phyloP scores from a whole-genome alignment of 192 early-diverging fungal genomes.

The Linnemannia schmuckeri region DNA sequence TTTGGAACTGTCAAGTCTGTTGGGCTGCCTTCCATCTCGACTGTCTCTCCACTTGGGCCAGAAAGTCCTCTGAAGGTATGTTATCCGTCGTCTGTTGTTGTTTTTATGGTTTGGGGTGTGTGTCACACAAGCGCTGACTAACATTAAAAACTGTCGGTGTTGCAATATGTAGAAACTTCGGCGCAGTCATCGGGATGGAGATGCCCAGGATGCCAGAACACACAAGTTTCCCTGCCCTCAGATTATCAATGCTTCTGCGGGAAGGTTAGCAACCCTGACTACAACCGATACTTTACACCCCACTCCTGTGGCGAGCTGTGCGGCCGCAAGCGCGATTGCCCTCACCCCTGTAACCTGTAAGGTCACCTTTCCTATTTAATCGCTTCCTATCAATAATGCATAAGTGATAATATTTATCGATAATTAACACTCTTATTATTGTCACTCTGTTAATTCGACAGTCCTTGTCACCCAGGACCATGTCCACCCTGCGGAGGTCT shows the following conservation, averaged over 20 bases:
- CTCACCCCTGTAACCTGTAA: conserved; percentile 80
- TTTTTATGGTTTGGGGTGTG: not conserved
- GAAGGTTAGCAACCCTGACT: conserved; percentile 75
- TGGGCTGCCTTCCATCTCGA: conserved; percentile 91
- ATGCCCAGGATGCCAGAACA: conserved; percentile 92
- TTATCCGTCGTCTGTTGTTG: not conserved
- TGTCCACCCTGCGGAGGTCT: conserved; percentile 89
- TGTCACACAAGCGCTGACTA: not conserved
- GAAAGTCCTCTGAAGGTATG: conserved; percentile 66
- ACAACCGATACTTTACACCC: conserved; percentile 71
- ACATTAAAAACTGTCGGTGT: not conserved
- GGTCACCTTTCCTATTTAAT: conserved; percentile 1
- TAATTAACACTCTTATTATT: not conserved
- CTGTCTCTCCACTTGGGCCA: conserved; percentile 86
- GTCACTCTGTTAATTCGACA: conserved; percentile 15
- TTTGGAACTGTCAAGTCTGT: conserved; percentile 88
- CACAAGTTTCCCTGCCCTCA: conserved; percentile 69
- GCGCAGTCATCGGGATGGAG: conserved; percentile 69
- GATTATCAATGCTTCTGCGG: conserved; percentile 90
- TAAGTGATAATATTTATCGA: too few species aligned
- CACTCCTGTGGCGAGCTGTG: conserved; percentile 89
- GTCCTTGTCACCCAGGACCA: conserved; percentile 92
- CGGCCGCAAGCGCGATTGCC: conserved; percentile 68
- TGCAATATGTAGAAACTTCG: not conserved
- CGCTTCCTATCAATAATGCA: not conserved